Percentiles rank a stretch among this genome's conserved stretches.
Conservation (phyloP, 441 rosid genomes). For the Corymbia calophylla region DNA sequence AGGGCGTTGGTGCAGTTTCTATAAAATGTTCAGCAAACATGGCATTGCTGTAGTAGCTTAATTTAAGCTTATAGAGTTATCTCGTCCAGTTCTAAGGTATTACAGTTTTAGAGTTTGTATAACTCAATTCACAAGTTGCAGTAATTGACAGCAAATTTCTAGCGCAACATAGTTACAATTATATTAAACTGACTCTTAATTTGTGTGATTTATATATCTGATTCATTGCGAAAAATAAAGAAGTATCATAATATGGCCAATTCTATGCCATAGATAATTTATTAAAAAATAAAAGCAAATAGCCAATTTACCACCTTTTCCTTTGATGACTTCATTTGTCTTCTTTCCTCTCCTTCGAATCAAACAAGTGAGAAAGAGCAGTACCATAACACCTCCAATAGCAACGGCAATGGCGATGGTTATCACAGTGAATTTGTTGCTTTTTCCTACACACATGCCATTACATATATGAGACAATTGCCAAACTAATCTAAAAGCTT, state of each 20-base stretch:
- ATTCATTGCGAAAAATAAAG: background rate
- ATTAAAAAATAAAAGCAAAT: background rate
- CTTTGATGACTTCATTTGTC: background rate
- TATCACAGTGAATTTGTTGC: background rate
- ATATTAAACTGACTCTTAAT: background rate
- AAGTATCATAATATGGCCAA: background rate
- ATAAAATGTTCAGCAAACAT: background rate
- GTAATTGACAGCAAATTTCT: background rate
- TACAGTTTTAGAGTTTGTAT: background rate
- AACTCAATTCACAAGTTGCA: background rate
- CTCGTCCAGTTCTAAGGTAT: background rate
- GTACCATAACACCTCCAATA: background rate
- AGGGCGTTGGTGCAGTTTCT: rapidly evolving
- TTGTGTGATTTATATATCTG: background rate
- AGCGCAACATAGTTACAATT: background rate
- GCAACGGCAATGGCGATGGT: background rate
- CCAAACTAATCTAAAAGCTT: background rate
- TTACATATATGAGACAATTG: background rate
- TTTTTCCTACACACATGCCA: background rate
- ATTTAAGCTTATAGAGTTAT: background rate
- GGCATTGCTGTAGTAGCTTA: background rate
- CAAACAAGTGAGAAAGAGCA: background rate
- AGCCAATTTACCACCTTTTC: background rate
- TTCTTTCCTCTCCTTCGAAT: background rate
- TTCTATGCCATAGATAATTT: background rate